Evolutionary conservation across 2,329 filamentous ascomycete genomes (phyloP), one percentile per base, ranked within the genome.

Genomic region (Phyllosticta ampelicida): DNA sequence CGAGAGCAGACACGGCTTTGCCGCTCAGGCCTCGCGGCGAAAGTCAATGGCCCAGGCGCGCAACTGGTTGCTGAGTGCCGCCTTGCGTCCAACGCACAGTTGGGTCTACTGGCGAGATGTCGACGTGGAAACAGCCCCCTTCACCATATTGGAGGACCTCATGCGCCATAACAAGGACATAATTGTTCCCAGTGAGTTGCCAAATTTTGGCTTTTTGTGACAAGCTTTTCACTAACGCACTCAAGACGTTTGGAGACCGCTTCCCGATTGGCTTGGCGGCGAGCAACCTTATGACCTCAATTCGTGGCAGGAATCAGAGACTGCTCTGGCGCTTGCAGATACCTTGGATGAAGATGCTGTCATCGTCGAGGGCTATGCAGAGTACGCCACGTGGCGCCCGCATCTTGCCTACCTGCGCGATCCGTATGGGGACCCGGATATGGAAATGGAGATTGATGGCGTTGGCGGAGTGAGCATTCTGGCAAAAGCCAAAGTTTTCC

Each of bases 91-190:
- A 1, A 95, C 94, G 55, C 94, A 99, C 71, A 96, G 91, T 63
- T 99, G 94, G 94, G 94, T 99, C 9, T 99, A 99, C 71, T 99
- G 94, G 94, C 85, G 94, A 73, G 94, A 99, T 75, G 94, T 96
- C 21, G 94, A 99, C 74, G 94, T 99, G 9, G 90, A 97, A 74
- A 99, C 94, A 1, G 94, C 94, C 2, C 94, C 94, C 0, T 94
- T 92, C 68, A 97, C 94, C 0, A 97, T 99, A 65, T 76, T 99
- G 62, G 94, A 99, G 70, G 94, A 99, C 75, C 76, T 99, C 57
- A 99, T 99, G 94, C 85, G 92, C 62, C 94, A 99, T 69, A 96
- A 99, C 75, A 97, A 96, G 74, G 94, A 99, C 70, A 86, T 99
- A 28, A 99, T 96, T 69, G 94, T 99, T 59, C 94, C 94, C 9